Conservation (phyloP, 257 asterid genomes). For the Fraxinus americana region DNA sequence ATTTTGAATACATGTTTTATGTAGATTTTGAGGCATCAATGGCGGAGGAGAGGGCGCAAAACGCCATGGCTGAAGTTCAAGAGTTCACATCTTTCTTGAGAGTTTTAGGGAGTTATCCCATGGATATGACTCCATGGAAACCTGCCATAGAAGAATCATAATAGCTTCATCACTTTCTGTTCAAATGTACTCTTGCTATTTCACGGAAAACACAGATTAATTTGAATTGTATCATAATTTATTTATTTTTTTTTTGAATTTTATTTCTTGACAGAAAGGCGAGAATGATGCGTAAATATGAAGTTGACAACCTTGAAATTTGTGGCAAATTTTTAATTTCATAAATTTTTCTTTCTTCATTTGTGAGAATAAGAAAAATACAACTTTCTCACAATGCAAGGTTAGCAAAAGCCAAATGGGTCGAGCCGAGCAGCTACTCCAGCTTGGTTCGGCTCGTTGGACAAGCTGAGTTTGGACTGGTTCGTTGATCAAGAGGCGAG, state of each 20-base stretch:
- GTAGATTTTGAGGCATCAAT: constrained; percentile 94
- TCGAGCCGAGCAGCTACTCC: too few relatives aligned
- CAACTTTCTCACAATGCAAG: too few relatives aligned
- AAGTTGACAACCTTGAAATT: constrained; percentile 25
- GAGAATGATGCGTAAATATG: constrained; percentile 29
- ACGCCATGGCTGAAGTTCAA: constrained; percentile 92
- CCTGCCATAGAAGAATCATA: constrained; percentile 38
- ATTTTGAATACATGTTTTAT: constrained; percentile 94
- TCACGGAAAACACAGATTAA: too few relatives aligned
- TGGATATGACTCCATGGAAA: constrained; percentile 99
- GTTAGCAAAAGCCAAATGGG: too few relatives aligned
- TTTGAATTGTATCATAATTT: background rate
- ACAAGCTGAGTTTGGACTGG: background rate
- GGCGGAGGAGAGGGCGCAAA: constrained; percentile 97
- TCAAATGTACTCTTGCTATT: background rate
- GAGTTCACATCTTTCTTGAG: constrained; percentile 90
- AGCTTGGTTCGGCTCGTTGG: too few relatives aligned
- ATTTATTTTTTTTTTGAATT: too few relatives aligned
- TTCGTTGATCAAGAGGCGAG: too few relatives aligned
- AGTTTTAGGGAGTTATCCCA: constrained; percentile 94
- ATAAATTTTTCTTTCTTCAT: too few relatives aligned
- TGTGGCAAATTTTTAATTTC: constrained; percentile 19
- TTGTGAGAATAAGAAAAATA: too few relatives aligned
- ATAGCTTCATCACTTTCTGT: background rate
- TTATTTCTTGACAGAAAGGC: background rate